These are phyloP conservation scores for Rhododendron ovatum DNA, from an alignment of 148 eudicot genomes.

Conservation along the genomic window DNA sequence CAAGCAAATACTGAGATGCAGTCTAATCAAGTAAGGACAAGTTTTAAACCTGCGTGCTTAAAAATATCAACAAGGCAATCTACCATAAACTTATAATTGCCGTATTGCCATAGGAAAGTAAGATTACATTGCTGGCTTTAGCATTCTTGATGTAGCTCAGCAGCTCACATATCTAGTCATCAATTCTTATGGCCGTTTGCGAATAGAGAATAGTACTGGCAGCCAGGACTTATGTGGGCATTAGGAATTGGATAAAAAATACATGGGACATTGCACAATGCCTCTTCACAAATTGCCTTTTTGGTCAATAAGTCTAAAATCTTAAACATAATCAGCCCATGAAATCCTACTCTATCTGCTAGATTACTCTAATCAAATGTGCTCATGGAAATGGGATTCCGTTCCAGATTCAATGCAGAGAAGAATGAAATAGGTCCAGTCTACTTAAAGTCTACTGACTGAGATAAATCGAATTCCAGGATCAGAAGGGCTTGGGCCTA, in stretches of 20 bases:
- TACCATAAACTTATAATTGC: constrained; percentile 13
- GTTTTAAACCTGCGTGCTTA: no score
- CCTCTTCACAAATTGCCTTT: neutral
- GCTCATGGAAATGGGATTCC: neutral
- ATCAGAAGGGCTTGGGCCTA: neutral
- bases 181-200: neutral
- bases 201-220: neutral
- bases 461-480: neutral
- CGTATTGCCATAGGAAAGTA: neutral
- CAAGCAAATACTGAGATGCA: neutral
- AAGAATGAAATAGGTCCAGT: neutral
- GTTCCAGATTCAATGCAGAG: neutral
- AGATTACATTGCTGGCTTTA: neutral
- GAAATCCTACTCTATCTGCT: neutral
- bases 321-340: neutral
- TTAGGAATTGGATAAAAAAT: neutral
- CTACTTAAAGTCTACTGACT: neutral
- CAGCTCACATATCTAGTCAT: neutral
- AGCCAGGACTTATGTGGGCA: neutral
- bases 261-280: neutral
- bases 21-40: no score
- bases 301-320: neutral
- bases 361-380: neutral
- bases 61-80: no score
- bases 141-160: neutral